These are phyloP conservation scores for Cucurbita ficifolia DNA, from an alignment of 306 rosid species.

Conservation along the genomic window DNA sequence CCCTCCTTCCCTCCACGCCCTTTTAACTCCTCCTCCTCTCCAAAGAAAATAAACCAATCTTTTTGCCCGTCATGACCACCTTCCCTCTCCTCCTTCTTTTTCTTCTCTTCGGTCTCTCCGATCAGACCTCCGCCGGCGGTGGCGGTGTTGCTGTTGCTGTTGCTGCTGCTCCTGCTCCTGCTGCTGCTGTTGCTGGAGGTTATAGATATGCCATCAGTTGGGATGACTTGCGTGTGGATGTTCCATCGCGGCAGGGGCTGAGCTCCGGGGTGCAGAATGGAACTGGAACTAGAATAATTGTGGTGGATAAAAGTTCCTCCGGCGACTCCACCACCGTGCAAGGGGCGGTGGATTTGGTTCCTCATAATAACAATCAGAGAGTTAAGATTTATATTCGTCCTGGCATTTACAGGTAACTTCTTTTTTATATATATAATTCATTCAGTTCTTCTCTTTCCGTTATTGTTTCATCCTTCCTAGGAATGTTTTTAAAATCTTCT, in stretches of 20 bases:
- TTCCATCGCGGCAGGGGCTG: constrained; percentile 2
- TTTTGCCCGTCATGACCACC: no score
- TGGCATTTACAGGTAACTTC: constrained; percentile 58
- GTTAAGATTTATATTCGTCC: constrained; percentile 67
- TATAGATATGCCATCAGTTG: constrained; percentile 32
- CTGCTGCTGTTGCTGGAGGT: neutral
- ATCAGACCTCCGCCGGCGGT: neutral
- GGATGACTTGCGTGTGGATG: constrained; percentile 63
- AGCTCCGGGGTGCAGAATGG: neutral
- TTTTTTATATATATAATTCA: neutral
- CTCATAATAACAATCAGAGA: constrained; percentile 34
- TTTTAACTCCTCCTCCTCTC: neutral
- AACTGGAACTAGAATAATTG: constrained; percentile 20
- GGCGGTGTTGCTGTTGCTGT: neutral
- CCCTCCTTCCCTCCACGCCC: neutral
- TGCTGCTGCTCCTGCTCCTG: neutral
- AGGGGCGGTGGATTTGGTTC: constrained; percentile 78
- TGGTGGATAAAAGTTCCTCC: constrained; percentile 43
- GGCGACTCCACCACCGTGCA: constrained; percentile 75
- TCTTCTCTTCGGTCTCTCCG: neutral
- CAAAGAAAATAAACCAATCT: no score
- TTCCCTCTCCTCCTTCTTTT: no score
- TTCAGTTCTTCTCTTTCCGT: no score
- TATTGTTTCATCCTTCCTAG: no score
- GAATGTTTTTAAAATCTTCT: no score